Conservation (phyloP, 1,139 yeast species). For the Suhomyces maxii region DNA sequence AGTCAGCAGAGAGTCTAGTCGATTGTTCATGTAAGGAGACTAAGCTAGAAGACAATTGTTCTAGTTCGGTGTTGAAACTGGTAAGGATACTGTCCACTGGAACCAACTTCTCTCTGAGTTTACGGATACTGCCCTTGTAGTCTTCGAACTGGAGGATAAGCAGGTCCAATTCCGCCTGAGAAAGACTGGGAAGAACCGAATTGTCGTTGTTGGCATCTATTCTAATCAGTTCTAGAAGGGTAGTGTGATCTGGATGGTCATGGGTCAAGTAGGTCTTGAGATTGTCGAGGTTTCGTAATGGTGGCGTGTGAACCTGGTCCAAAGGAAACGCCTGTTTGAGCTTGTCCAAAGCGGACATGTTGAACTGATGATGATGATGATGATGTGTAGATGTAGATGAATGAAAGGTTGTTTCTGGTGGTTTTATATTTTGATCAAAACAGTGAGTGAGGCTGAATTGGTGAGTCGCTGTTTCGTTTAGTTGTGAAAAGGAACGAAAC, state of each 20-base stretch:
- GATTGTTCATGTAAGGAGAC: constrained; percentile 56
- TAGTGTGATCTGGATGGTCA: constrained; percentile 4
- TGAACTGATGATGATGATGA: too few species aligned
- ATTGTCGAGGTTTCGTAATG: constrained; percentile 1
- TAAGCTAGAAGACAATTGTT: constrained; percentile 61
- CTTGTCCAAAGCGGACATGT: constrained; percentile 19
- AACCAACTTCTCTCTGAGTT: constrained; percentile 35
- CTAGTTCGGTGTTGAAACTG: constrained; percentile 58
- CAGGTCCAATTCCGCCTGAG: constrained; percentile 4
- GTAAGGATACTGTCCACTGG: constrained; percentile 44
- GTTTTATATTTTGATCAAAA: too few species aligned
- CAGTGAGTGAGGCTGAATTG: too few species aligned
- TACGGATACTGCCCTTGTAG: constrained; percentile 36
- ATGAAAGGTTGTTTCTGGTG: too few species aligned
- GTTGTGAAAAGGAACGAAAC: too few species aligned
- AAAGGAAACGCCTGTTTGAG: constrained; percentile 14
- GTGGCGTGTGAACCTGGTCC: background rate
- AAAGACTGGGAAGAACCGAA: background rate
- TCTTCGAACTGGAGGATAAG: constrained; percentile 26
- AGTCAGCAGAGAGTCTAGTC: constrained; percentile 28
- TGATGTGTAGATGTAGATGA: too few species aligned
- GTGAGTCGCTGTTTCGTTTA: too few species aligned
- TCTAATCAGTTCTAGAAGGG: constrained; percentile 19
- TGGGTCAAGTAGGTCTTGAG: constrained; percentile 1
- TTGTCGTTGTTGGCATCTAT: constrained; percentile 13